Percentiles rank a stretch among this genome's conserved stretches.
These are phyloP conservation scores for Yarrowia sp. DNA, from an alignment of 805 yeast species.

Conservation along the genomic window DNA sequence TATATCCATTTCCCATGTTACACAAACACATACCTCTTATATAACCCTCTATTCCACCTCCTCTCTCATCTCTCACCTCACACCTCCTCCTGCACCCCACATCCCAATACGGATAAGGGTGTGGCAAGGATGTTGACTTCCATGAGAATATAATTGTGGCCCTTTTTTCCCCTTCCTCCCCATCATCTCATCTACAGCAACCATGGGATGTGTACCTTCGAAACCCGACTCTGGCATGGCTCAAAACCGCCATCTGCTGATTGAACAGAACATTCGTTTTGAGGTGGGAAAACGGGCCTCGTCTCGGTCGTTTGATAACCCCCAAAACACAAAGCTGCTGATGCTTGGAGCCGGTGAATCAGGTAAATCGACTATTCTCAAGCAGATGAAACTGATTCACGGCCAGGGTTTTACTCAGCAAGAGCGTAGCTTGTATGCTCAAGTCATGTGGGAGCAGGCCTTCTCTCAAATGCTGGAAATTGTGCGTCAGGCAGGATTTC, in stretches of 20 bases:
- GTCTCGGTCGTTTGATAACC: neutral
- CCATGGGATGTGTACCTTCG: conserved; percentile 21
- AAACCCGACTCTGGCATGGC: neutral
- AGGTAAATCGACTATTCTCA: conserved; percentile 89
- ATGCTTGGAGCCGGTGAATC: conserved; percentile 94
- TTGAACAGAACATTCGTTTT: neutral
- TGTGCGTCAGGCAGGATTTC: conserved; percentile 68
- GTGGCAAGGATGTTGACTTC: neutral
- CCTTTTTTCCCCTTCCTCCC: neutral
- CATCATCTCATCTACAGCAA: neutral
- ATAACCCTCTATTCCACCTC: too few relatives aligned
- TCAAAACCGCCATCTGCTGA: neutral
- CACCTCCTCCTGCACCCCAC: neutral
- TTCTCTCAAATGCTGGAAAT: conserved; percentile 78
- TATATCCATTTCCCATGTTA: too few relatives aligned
- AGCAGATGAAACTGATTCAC: conserved; percentile 82
- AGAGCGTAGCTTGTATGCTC: conserved; percentile 76
- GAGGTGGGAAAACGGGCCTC: neutral
- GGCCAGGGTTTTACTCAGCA: conserved; percentile 78
- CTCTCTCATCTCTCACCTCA: neutral
- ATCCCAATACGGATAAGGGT: conserved; percentile 17
- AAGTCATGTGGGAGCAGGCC: conserved; percentile 91
- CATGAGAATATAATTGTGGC: neutral
- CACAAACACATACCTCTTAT: too few relatives aligned
- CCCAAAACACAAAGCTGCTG: conserved; percentile 37